Percentiles rank a stretch among this genome's conserved stretches.
Conservation (phyloP, 2,329 filamentous ascomycete species). For the Aspergillus clavatus region DNA sequence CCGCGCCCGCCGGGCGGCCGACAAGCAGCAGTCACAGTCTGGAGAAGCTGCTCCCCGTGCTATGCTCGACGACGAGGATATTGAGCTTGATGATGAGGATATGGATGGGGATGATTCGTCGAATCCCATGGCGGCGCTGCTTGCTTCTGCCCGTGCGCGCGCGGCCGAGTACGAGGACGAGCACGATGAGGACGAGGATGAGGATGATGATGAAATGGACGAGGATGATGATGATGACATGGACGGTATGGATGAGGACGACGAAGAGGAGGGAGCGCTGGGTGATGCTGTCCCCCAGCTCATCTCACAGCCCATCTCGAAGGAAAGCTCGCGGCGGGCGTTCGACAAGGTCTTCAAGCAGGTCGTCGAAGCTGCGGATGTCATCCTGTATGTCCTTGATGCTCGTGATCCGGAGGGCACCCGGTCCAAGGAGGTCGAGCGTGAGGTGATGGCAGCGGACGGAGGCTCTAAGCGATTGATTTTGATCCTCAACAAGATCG, state of each 20-base stretch:
- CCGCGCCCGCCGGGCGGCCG: constrained; percentile 38
- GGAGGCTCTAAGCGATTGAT: constrained; percentile 81
- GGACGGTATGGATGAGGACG: constrained; percentile 54
- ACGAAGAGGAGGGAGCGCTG: constrained; percentile 50
- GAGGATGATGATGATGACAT: constrained; percentile 54
- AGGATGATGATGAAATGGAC: constrained; percentile 47
- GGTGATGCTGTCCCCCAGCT: constrained; percentile 47
- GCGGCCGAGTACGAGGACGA: constrained; percentile 44
- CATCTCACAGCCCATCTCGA: constrained; percentile 25
- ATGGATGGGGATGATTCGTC: constrained; percentile 50
- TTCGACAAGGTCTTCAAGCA: constrained; percentile 97
- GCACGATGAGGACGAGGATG: constrained; percentile 48
- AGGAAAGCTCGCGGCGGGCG: constrained; percentile 70
- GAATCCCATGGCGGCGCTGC: constrained; percentile 46
- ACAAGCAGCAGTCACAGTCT: constrained; percentile 31
- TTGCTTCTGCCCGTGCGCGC: constrained; percentile 41
- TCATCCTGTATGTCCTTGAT: constrained; percentile 88
- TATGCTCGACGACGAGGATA: constrained; percentile 42
- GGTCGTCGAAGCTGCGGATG: constrained; percentile 82
- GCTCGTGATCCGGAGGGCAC: constrained; percentile 88
- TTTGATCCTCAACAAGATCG: constrained; percentile 91
- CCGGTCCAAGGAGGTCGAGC: constrained; percentile 83
- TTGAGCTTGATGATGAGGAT: constrained; percentile 56
- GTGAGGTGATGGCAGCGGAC: constrained; percentile 83
- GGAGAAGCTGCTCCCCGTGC: constrained; percentile 31